phyloP scores from a whole-genome alignment of 441 rosid genomes.

The Dalechampia spathulata region DNA sequence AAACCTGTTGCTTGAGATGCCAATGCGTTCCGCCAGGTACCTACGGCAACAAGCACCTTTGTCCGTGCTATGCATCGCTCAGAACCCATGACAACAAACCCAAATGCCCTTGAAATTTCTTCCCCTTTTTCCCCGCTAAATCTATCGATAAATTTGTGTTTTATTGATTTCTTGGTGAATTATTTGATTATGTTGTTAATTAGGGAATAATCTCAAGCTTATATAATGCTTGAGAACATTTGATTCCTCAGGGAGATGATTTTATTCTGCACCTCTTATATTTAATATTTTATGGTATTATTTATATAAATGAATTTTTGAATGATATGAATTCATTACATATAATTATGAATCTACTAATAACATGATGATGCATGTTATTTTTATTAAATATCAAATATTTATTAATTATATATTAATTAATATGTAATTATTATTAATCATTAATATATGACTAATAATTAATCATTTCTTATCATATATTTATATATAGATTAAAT shows the following conservation, averaged over 20 bases:
- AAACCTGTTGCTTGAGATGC: constrained; percentile 54
- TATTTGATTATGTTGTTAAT: background rate
- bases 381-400: too few relatives aligned
- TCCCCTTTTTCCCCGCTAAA: background rate
- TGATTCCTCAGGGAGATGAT: background rate
- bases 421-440: too few relatives aligned
- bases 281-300: too few relatives aligned
- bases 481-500: too few relatives aligned
- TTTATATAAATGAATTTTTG: too few relatives aligned
- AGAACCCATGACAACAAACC: constrained; percentile 56
- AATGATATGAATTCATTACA: too few relatives aligned
- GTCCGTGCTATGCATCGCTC: constrained; percentile 65
- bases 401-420: too few relatives aligned
- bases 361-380: too few relatives aligned
- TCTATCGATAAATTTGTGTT: background rate
- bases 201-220: constrained; percentile 5
- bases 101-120: constrained; percentile 49
- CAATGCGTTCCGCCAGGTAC: constrained; percentile 75
- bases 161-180: background rate
- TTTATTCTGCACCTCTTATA: too few relatives aligned
- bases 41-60: constrained; percentile 43
- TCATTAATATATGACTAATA: too few relatives aligned
- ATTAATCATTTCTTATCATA: too few relatives aligned
- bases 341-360: too few relatives aligned
- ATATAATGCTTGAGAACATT: background rate